Conservation (phyloP, 805 yeast species). For the Candida boidinii region DNA sequence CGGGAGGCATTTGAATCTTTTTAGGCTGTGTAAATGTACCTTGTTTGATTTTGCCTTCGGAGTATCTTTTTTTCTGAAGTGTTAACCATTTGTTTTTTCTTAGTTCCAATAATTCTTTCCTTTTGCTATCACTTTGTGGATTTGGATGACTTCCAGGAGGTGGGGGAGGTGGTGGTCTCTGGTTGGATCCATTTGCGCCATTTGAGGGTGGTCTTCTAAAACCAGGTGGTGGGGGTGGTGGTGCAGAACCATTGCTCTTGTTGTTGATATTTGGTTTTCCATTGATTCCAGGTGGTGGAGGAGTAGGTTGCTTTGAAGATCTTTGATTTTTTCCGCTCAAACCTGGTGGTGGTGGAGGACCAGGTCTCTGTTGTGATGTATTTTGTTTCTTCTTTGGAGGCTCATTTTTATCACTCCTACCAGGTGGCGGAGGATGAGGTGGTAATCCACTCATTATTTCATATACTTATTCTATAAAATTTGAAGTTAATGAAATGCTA, state of each 20-base stretch:
- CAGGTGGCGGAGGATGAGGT: slow-evolving; percentile 20
- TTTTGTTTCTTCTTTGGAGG: too few species aligned
- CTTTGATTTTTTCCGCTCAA: slow-evolving; percentile 1
- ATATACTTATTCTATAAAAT: too few species aligned
- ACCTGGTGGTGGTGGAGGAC: slow-evolving; percentile 29
- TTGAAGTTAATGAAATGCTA: too few species aligned
- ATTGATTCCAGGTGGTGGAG: slow-evolving; percentile 5
- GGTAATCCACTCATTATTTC: slow-evolving; percentile 2
- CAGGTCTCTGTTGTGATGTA: slow-evolving; percentile 16
- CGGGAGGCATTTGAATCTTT: slow-evolving; percentile 86
- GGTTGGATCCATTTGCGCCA: slow-evolving; percentile 6
- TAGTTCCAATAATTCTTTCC: slow-evolving; percentile 23
- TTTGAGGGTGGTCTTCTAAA: background rate
- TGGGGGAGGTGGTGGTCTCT: slow-evolving; percentile 25
- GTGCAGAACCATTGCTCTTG: slow-evolving; percentile 2
- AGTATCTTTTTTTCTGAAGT: slow-evolving; percentile 51
- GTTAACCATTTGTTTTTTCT: slow-evolving; percentile 54
- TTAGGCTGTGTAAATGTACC: slow-evolving; percentile 47
- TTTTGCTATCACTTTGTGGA: slow-evolving; percentile 7
- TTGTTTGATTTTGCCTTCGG: slow-evolving; percentile 22
- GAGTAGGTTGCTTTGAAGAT: too few species aligned
- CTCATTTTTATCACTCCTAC: background rate
- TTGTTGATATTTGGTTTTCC: background rate
- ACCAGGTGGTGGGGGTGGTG: slow-evolving; percentile 3
- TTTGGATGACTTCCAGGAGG: slow-evolving; percentile 23